A percentile compares a stretch with the other conserved stretches of the same genome.
Evolutionary conservation across 176 grass and related monocot species (phyloP).

Genomic region (Avena insularis): DNA sequence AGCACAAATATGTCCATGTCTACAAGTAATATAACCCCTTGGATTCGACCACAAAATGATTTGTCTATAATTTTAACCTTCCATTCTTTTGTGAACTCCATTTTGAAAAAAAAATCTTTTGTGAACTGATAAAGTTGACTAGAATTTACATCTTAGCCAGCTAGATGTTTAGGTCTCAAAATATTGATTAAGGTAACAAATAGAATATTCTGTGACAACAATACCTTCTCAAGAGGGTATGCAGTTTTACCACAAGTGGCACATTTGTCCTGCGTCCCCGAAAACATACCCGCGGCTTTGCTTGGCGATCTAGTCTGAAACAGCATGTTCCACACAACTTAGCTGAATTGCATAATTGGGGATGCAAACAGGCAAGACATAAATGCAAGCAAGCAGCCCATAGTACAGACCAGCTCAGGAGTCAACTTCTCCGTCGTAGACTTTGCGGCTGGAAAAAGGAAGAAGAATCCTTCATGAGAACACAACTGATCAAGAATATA

Average conservation of each 20-base stretch:
- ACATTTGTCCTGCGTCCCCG: slow-evolving; percentile 97
- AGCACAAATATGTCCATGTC: not conserved
- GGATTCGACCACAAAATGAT: not conserved
- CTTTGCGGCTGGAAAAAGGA: slow-evolving; percentile 68
- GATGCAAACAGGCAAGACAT: not conserved
- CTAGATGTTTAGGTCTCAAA: not conserved
- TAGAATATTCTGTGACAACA: not conserved
- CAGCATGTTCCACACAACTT: not conserved
- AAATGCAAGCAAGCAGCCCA: not conserved
- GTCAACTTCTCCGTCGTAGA: slow-evolving; percentile 52
- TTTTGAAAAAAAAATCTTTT: not conserved
- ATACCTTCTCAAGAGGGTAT: slow-evolving; percentile 98
- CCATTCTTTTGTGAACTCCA: not conserved
- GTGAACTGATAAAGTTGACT: not conserved
- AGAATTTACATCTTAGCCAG: not conserved
- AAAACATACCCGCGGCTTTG: slow-evolving; percentile 95
- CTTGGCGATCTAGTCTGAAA: slow-evolving; percentile 88
- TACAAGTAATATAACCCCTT: slow-evolving; percentile 12
- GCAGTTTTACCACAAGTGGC: slow-evolving; percentile 93
- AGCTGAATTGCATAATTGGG: not conserved
- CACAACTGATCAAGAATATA: not conserved
- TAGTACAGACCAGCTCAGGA: slow-evolving; percentile 64
- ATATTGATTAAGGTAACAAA: not conserved
- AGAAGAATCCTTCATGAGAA: not conserved
- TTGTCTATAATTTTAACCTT: not conserved